Percentiles rank a stretch among this genome's conserved stretches.
Evolutionary conservation across 306 rosid species (phyloP).

Genomic region (Dalbergia cultrata): DNA sequence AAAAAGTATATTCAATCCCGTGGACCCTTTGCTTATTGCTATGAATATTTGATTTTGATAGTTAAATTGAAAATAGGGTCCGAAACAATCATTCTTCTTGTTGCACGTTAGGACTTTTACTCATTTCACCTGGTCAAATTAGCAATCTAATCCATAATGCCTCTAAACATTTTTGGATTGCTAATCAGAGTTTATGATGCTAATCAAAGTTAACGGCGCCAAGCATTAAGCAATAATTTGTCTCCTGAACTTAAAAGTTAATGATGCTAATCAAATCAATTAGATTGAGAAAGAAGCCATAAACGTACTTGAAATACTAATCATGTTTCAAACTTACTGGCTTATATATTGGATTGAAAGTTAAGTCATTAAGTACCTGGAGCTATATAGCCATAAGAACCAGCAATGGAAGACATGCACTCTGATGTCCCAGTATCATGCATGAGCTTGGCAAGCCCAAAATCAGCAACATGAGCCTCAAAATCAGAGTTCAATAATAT

Average conservation of each 20-base stretch:
- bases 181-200: background rate
- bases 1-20: slow-evolving; percentile 20
- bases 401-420: slow-evolving; percentile 98
- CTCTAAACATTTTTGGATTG: background rate
- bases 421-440: slow-evolving; percentile 83
- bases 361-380: slow-evolving; percentile 68
- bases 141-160: slow-evolving; percentile 18
- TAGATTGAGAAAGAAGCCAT: slow-evolving; percentile 18
- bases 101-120: slow-evolving; percentile 1
- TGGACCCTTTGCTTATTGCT: slow-evolving; percentile 18
- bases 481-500: slow-evolving; percentile 75
- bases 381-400: slow-evolving; percentile 95
- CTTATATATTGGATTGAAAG: background rate
- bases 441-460: slow-evolving; percentile 94
- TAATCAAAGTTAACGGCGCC: background rate
- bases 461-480: slow-evolving; percentile 97
- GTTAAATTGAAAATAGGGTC: background rate
- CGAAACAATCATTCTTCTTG: slow-evolving; percentile 37
- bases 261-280: slow-evolving; percentile 1
- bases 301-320: slow-evolving; percentile 5
- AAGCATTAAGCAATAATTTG: background rate
- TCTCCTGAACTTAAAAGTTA: slow-evolving; percentile 31
- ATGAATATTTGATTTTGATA: slow-evolving; percentile 34
- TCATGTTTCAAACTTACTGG: slow-evolving; percentile 13
- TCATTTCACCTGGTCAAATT: slow-evolving; percentile 28